Evolutionary conservation across 2,329 filamentous ascomycete species (phyloP), one percentile per base, ranked within the genome.

Genomic region (Acarospora socialis): DNA sequence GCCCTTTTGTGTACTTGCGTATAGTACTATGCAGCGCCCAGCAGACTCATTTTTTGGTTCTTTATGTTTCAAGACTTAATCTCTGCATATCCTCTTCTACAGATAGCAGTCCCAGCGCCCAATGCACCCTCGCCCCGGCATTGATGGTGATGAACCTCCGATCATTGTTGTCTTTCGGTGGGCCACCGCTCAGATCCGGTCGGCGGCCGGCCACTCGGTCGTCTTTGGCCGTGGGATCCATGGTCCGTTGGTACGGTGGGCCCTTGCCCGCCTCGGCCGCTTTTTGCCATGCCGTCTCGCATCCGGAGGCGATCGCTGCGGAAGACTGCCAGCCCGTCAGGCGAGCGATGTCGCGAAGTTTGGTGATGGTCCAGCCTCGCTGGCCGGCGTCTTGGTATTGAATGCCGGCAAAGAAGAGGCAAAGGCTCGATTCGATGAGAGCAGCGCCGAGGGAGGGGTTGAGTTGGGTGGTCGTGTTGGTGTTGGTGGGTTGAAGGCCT

Each of bases 281-380:
- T 48, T 77, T 81, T 37, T 70, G 66, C 90, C 90, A 98, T 0
- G 74, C 69, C 3, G 74, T 77, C 54, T 95, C 86, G 52, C 83
- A 92, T 1, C 83, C 84, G 29, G 71, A 66, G 0, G 82, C 82
- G 40, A 94, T 87, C 23, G 84, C 73, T 20, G 73, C 69, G 2
- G 83, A 80, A 1, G 79, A 83, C 46, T 83, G 78, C 80, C 83
- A 94, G 1, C 90, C 90, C 0, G 83, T 93, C 5, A 90, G 63
- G 2, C 76, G 71, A 2, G 79, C 72, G 22, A 92, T 76, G 44
- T 83, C 76, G 43, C 74, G 68, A 34, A 94, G 65, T 17, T 79
- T 73, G 20, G 68, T 65, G 40, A 94, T 67, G 0, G 78, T 70
- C 81, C 83, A 92, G 35, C 70, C 66, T 1, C 90, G 73, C 47